Evolutionary conservation across 805 yeast species (phyloP).

Genomic region (Saccharomycopsis guyanensis): DNA sequence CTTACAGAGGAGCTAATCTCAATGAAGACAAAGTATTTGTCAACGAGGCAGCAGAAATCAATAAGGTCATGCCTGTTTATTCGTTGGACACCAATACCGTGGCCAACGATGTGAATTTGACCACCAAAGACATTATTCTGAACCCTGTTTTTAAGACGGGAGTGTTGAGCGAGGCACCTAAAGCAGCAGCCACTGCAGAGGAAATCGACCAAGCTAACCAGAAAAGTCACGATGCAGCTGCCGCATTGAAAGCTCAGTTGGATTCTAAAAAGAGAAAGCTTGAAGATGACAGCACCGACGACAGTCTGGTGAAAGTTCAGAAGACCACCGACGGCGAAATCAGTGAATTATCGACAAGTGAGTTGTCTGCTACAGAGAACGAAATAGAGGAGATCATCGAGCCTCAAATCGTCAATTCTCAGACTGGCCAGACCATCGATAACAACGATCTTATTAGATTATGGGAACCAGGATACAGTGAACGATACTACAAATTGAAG

Average conservation of each 20-base stretch:
- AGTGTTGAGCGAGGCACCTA: background rate
- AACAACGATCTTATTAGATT: conserved; percentile 49
- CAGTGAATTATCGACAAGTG: background rate
- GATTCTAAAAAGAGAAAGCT: conserved; percentile 22
- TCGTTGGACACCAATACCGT: conserved; percentile 13
- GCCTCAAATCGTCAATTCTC: conserved; percentile 16
- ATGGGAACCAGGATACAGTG: conserved; percentile 83
- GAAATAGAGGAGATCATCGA: conserved; percentile 7
- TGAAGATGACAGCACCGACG: conserved; percentile 13
- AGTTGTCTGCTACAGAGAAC: background rate
- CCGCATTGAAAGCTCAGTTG: conserved; percentile 33
- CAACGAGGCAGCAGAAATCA: conserved; percentile 13
- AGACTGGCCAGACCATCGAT: conserved; percentile 18
- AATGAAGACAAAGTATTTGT: conserved; percentile 18
- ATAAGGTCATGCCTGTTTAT: conserved; percentile 15
- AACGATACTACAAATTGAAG: conserved; percentile 72
- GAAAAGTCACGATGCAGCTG: conserved; percentile 34
- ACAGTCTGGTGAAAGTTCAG: conserved; percentile 20
- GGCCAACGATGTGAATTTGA: conserved; percentile 26
- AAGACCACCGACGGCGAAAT: conserved; percentile 20
- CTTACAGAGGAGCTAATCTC: conserved; percentile 13
- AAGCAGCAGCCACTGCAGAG: conserved; percentile 19
- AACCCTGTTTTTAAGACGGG: conserved; percentile 8
- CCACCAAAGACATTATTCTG: conserved; percentile 10
- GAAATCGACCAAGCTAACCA: conserved; percentile 32